Base-by-base conservation (phyloP, 352 stramenopile genomes). In the Aphanomyces cochlioides region DNA sequence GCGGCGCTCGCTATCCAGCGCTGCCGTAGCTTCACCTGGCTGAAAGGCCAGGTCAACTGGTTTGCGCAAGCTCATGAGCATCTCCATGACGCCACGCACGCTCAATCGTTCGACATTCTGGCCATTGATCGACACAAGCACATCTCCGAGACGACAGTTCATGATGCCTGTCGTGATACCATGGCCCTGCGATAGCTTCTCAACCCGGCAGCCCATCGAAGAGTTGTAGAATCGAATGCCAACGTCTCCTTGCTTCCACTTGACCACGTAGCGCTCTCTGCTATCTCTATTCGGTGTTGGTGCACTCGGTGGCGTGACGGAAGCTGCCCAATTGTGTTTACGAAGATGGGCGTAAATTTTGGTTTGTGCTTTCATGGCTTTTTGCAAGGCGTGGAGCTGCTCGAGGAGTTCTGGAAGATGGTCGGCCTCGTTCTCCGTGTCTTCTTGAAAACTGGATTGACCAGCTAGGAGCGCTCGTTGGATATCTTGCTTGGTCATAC, bases 221-320 rank as follows among this genome's bases (percentile, higher is more conserved):
- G 84, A 84, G 65, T 92, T 90, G 67, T 82, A 82, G 48, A 93
- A 72, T 53, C 84, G 90, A 73, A 93, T 93, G 66, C 86, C 86
- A 64, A 85, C 89, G 69, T 93, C 86, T 43, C 86, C 86, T 59
- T 83, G 90, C 17, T 92, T 83, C 84, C 84, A 93, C 70, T 89
- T 89, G 50, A 92, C 84, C 8, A 78, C 80, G 64, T 92, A 93
- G 17, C 41, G 60, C 13, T 65, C 28, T 8, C 28, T 38, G 12
- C 13, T 21, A 2, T 68, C 17, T 8, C 19, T 38, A 12, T 2
- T 8, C 3, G 10, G 7, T 65, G 10, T 19, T 1, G 12, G 13
- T 15, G 28, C 17, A 8, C 39, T 38, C 17, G 43, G 43, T 63
- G 40, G 34, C n/a, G 45, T 36, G 7, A 38, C 15, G 39, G 60